Evolutionary conservation across 2,329 filamentous ascomycete genomes (phyloP).

Genomic region (Alternaria conjuncta): DNA sequence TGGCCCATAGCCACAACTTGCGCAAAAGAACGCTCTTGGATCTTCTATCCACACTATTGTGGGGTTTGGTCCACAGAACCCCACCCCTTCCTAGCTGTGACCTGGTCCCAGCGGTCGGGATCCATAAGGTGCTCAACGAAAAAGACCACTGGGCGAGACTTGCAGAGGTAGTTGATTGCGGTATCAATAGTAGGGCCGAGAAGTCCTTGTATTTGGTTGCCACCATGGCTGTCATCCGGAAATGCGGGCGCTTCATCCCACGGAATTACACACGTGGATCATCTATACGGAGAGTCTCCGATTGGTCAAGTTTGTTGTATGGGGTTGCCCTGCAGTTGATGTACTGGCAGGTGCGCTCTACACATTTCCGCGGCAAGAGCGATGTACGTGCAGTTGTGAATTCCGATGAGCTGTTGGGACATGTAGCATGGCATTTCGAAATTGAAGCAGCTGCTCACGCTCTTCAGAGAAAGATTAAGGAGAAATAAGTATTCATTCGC

Average conservation of each 20-base stretch:
- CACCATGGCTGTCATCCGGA: not conserved
- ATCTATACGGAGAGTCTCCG: not conserved
- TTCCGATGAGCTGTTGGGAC: not conserved
- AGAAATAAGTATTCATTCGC: not conserved
- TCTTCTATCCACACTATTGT: not conserved
- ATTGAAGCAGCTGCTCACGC: too few species aligned
- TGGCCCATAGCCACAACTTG: conserved; percentile 4
- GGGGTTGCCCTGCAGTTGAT: not conserved
- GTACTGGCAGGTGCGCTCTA: not conserved
- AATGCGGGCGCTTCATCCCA: not conserved
- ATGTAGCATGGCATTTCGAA: not conserved
- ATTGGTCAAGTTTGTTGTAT: not conserved
- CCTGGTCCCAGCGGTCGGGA: too few species aligned
- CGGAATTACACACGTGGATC: not conserved
- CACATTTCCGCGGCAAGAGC: not conserved
- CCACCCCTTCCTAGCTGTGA: not conserved
- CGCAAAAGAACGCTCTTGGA: conserved; percentile 1
- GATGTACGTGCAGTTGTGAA: not conserved
- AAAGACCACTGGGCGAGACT: not conserved
- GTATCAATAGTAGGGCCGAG: not conserved
- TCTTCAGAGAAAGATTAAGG: too few species aligned
- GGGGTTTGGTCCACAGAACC: not conserved
- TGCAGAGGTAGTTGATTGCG: not conserved
- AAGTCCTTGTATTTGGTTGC: not conserved
- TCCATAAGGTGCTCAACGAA: not conserved